A percentile compares a stretch with the other conserved stretches of the same genome.
Conservation (phyloP, 208 protist species). For the Leishmania braziliensis region DNA sequence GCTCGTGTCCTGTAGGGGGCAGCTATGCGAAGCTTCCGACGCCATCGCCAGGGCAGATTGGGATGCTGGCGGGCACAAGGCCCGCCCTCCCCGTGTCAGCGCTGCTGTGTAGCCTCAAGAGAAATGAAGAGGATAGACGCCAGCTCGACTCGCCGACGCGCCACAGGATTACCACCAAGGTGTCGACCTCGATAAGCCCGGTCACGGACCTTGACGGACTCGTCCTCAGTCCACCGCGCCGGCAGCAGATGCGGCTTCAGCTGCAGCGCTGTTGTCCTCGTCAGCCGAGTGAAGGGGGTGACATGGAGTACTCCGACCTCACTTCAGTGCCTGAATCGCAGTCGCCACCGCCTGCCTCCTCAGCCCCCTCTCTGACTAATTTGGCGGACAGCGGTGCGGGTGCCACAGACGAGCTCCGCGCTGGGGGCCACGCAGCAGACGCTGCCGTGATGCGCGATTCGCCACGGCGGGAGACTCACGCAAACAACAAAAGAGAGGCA, state of each 20-base stretch:
- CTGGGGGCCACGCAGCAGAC: not conserved
- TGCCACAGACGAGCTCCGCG: not conserved
- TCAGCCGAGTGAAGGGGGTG: not conserved
- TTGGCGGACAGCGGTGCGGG: not conserved
- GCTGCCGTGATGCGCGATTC: not conserved
- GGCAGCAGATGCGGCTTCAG: constrained; percentile 15
- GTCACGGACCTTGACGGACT: constrained; percentile 30
- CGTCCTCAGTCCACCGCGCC: constrained; percentile 37
- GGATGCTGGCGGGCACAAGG: not conserved
- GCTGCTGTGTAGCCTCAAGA: not conserved
- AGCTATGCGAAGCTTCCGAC: not conserved
- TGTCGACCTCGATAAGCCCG: constrained; percentile 5
- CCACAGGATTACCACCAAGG: not conserved
- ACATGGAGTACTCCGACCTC: not conserved
- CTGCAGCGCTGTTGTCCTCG: constrained; percentile 13
- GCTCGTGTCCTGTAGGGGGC: not conserved
- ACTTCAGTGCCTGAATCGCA: not conserved
- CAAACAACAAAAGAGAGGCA: not conserved
- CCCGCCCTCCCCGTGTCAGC: not conserved
- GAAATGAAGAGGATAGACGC: not conserved
- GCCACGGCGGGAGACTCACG: not conserved
- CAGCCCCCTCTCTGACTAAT: not conserved
- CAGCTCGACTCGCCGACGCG: not conserved
- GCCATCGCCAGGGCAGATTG: not conserved
- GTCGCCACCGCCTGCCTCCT: not conserved